phyloP scores from a whole-genome alignment of 495 filamentous ascomycete species.

The Chaetomium fimeti region DNA sequence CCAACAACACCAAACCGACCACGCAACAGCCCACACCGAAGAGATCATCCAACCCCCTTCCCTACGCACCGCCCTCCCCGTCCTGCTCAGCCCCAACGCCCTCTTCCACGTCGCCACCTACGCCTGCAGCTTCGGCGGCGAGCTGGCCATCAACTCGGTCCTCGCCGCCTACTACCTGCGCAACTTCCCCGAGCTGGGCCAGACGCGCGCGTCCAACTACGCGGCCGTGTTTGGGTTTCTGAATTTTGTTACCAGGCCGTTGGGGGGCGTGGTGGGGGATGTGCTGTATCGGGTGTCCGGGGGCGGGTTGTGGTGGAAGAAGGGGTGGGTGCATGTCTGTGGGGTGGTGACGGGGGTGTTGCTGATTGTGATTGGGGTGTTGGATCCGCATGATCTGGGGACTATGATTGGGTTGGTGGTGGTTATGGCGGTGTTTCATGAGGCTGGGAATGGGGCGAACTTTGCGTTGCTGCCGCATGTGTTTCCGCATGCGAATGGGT shows the following conservation, averaged over 20 bases:
- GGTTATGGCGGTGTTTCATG: conserved; percentile 73
- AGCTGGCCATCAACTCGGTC: conserved; percentile 82
- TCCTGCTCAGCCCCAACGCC: conserved; percentile 57
- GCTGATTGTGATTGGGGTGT: conserved; percentile 66
- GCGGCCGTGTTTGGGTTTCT: conserved; percentile 90
- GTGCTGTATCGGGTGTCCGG: conserved; percentile 62
- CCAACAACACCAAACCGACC: neutral
- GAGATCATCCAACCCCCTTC: conserved; percentile 68
- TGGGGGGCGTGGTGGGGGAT: conserved; percentile 72
- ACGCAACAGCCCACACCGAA: conserved; percentile 58
- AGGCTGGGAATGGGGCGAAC: conserved; percentile 80
- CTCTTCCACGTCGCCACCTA: conserved; percentile 67
- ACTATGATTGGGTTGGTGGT: conserved; percentile 78
- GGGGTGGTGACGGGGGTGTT: conserved; percentile 65
- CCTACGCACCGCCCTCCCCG: conserved; percentile 53
- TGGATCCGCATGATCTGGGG: conserved; percentile 56
- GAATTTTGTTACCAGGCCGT: conserved; percentile 72
- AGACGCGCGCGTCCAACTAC: conserved; percentile 72
- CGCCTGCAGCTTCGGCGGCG: conserved; percentile 80
- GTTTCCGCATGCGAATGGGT: conserved; percentile 64
- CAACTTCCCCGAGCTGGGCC: conserved; percentile 71
- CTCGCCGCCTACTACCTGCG: conserved; percentile 75
- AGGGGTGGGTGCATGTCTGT: conserved; percentile 63
- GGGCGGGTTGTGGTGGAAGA: conserved; percentile 69
- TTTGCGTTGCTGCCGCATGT: conserved; percentile 85